Conservation (phyloP, 1,284 basidiomycete species). For the Cutaneotrichosporon curvatum region DNA sequence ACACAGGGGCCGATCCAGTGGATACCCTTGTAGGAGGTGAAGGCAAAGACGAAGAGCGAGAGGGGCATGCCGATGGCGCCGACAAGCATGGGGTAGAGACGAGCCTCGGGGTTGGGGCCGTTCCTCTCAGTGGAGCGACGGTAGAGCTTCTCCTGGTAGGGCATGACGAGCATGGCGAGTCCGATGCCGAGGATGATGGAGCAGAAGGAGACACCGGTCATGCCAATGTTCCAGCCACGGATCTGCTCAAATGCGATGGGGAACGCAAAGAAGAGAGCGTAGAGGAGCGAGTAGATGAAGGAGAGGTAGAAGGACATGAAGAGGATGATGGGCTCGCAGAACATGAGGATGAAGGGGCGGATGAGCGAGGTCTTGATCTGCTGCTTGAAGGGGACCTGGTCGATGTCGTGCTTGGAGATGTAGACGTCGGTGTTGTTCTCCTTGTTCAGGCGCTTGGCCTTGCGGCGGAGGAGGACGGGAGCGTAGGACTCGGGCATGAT, state of each 20-base stretch:
- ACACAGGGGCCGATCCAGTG: slow-evolving; percentile 37
- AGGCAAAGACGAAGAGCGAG: slow-evolving; percentile 46
- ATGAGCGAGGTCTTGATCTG: slow-evolving; percentile 42
- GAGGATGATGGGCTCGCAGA: slow-evolving; percentile 47
- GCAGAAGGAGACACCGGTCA: slow-evolving; percentile 42
- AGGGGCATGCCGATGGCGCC: slow-evolving; percentile 38
- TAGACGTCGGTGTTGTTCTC: slow-evolving; percentile 40
- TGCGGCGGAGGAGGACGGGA: slow-evolving; percentile 39
- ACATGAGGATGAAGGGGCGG: slow-evolving; percentile 46
- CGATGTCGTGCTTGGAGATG: slow-evolving; percentile 39
- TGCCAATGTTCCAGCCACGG: slow-evolving; percentile 40
- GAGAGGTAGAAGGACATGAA: slow-evolving; percentile 48
- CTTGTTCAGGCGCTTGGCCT: slow-evolving; percentile 41
- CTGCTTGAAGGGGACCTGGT: slow-evolving; percentile 30
- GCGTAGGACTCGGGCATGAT: slow-evolving; percentile 45
- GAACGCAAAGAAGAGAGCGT: slow-evolving; percentile 43
- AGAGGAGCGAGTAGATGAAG: slow-evolving; percentile 47
- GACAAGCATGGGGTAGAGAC: slow-evolving; percentile 35
- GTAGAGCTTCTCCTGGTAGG: slow-evolving; percentile 38
- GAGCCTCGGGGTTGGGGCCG: slow-evolving; percentile 28
- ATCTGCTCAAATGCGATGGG: slow-evolving; percentile 42
- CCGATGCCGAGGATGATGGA: slow-evolving; percentile 38
- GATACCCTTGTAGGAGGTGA: slow-evolving; percentile 31
- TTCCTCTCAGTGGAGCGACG: slow-evolving; percentile 18
- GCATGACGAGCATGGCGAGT: slow-evolving; percentile 29